A percentile compares a stretch with the other conserved stretches of the same genome.
Conservation (phyloP, 257 asterid genomes). For the Apocynum venetum region DNA sequence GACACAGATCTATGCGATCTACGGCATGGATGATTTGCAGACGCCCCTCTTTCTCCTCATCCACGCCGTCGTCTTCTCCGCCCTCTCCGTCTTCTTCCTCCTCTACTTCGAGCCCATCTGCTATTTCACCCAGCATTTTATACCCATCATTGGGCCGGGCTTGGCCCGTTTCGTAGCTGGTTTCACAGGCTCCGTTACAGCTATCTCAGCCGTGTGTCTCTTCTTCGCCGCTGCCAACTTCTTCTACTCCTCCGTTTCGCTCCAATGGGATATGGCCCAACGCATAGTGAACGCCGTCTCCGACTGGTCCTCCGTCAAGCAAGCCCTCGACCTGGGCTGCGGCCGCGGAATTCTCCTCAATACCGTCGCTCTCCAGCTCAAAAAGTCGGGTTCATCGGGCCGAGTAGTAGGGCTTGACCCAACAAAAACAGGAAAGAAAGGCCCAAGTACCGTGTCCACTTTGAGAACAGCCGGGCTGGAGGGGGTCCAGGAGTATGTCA, state of each 20-base stretch:
- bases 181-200: conserved; percentile 81
- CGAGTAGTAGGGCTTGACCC: conserved; percentile 88
- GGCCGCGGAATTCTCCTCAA: conserved; percentile 89
- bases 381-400: conserved; percentile 87
- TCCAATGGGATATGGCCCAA: conserved; percentile 94
- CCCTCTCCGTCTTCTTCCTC: conserved; percentile 56
- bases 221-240: conserved; percentile 76
- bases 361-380: conserved; percentile 89
- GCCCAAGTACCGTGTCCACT: conserved; percentile 44
- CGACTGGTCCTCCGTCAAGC: conserved; percentile 87
- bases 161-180: conserved; percentile 81
- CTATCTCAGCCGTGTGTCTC: conserved; percentile 81
- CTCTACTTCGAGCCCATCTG: conserved; percentile 80
- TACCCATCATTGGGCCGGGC: conserved; percentile 53
- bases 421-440: conserved; percentile 3
- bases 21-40: conserved; percentile 88
- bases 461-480: conserved; percentile 75
- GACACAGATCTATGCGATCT: conserved; percentile 95
- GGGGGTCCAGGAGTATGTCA: conserved; percentile 92
- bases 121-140: conserved; percentile 37
- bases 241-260: conserved; percentile 80
- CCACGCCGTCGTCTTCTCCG: conserved; percentile 61
- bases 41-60: conserved; percentile 70
- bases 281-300: conserved; percentile 71
- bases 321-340: conserved; percentile 91